Base-by-base conservation (phyloP, 2,329 filamentous ascomycete genomes). In the Dothideomycetes sp. region DNA sequence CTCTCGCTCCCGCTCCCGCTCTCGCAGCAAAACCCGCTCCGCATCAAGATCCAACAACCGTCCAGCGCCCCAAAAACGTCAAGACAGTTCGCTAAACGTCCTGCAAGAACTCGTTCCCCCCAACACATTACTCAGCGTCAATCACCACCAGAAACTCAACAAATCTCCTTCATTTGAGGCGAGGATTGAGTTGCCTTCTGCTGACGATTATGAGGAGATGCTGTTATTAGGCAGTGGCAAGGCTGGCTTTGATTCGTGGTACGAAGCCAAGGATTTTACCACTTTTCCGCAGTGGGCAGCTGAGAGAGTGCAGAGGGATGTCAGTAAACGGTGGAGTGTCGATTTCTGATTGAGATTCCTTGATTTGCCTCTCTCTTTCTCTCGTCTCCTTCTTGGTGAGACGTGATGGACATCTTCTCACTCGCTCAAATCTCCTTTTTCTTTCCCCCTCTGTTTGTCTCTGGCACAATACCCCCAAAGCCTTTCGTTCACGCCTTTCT, bases 71-170 rank as follows among this genome's bases (percentile, higher is more conserved):
- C 13, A 15, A 0, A 38, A 33, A 27, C 34, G 27, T 32, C 44
- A 59, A 1, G 63, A 65, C 47, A 44, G 54, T n/a, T 61, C 61
- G 1, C 54, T 64, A 11, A 61, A 58, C 36, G 49, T 56, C 4
- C 53, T 64, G 4, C 57, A 64, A 49, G 57, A 63, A 23, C 55
- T 62, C 4, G 61, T 63, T 5, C 59, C 57, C 12, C 12, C 35
- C n/a, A 37, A 35, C 12, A 23, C 42, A 9, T 20, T 40, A 8
- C 35, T 40, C 17, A 44, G 40, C 22, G 11, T 36, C 13, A n/a
- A n/a, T n/a, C n/a, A n/a, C n/a, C n/a, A n/a, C n/a, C 29, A 34
- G 5, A 39, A 12, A 9, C 17, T 16, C 8, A 34, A 10, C n/a
- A 35, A 40, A 10, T 5, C 30, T 10, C 42, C 42, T 11, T 28